Evolutionary conservation across 345 rosid species (phyloP), one percentile per base, ranked within the genome.

Genomic region (Pistacia integerrima): DNA sequence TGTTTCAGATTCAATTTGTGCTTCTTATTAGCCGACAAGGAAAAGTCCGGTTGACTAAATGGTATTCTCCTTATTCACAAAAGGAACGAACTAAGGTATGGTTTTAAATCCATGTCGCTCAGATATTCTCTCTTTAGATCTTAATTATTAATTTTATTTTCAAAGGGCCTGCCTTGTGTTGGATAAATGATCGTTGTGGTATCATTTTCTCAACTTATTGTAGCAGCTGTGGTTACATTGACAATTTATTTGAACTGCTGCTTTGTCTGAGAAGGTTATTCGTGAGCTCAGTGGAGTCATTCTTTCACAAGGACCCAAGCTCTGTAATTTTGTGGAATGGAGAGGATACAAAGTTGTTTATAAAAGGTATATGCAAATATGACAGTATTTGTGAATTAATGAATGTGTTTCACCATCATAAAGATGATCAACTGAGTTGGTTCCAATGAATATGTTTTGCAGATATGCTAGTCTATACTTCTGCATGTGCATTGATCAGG

Each of bases 381-480:
- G 30, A n/a, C 35, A 38, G 38, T 22, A 38, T 38, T 28, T 38
- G 33, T 38, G 64, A 8, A 12, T 57, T 30, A 14, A 72, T 20
- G 68, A 16, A 67, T 60, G 14, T 60, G n/a, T 55, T 72, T 49
- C 68, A 6, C 44, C 28, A 69, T 54, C 60, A 67, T 18, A 44
- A 35, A 67, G 38, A 69, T 67, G 69, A 33, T 52, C 2, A 48
- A 65, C 38, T 66, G 62, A 74, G 36, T 56, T 64, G 73, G 48
- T 48, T 61, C 54, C 74, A 1, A 55, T 65, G 62, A 38, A 11
- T 38, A 17, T 51, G 5, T 66, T 67, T 28, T 86, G 83, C 92
- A 92, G 98, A 84, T 96, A 96, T 82, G 98, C 99, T 54, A 93
- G 99, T 77, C 93, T 96, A 5, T 96, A 93, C 87, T 96, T 96